Evolutionary conservation across 164 flowering plant genomes (phyloP).

Genomic region (Taxillus chinensis): DNA sequence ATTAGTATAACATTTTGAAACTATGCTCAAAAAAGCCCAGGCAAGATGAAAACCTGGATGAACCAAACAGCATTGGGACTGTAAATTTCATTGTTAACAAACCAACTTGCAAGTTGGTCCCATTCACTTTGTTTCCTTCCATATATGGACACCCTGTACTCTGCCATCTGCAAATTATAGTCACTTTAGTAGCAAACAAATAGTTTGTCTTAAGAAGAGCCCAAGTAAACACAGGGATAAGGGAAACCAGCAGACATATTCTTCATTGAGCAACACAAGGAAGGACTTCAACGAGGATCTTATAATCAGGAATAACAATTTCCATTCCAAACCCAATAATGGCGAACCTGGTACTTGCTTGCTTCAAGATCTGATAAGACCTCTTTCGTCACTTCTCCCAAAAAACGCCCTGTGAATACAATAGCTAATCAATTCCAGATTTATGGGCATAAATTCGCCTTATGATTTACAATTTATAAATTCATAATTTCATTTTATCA

Average conservation of each 20-base stretch:
- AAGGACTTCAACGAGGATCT: too few species aligned
- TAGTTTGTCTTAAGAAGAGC: neutral
- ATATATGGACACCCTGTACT: slow-evolving; percentile 57
- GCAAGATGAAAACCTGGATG: slow-evolving; percentile 36
- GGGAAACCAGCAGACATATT: too few species aligned
- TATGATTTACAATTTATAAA: neutral
- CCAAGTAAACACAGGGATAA: too few species aligned
- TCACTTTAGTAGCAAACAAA: neutral
- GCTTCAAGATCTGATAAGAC: slow-evolving; percentile 52
- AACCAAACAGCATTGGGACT: slow-evolving; percentile 64
- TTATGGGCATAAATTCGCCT: neutral
- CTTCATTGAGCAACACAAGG: too few species aligned
- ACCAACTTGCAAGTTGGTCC: slow-evolving; percentile 70
- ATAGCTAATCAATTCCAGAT: neutral
- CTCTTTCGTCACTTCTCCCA: slow-evolving; percentile 49
- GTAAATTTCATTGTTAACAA: slow-evolving; percentile 43
- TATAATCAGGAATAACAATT: too few species aligned
- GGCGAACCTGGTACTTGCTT: slow-evolving; percentile 53
- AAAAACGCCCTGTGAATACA: slow-evolving; percentile 39
- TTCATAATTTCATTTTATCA: too few species aligned
- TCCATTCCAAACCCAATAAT: too few species aligned
- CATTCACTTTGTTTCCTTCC: slow-evolving; percentile 68
- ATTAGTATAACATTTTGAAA: too few species aligned
- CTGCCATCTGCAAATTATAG: slow-evolving; percentile 42
- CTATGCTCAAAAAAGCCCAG: too few species aligned